phyloP scores from a whole-genome alignment of 2,329 filamentous ascomycete genomes.

The Arthroderma sp. region DNA sequence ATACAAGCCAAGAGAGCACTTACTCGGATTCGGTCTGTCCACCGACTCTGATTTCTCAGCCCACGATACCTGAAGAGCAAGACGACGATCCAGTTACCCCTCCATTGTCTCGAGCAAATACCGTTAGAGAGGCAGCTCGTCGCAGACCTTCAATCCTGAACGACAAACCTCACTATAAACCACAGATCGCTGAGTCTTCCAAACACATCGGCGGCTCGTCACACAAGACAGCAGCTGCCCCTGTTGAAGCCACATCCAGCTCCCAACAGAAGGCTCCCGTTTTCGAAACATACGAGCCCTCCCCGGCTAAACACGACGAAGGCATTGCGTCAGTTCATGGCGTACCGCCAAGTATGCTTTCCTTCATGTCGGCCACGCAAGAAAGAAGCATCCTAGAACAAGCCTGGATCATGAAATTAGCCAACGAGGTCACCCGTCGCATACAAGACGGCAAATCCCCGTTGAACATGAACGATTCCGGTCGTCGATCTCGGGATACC shows the following conservation, averaged over 20 bases:
- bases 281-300: background rate
- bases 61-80: slow-evolving; percentile 47
- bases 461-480: slow-evolving; percentile 19
- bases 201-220: background rate
- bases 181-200: background rate
- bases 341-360: background rate
- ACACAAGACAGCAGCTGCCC: background rate
- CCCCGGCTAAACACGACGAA: background rate
- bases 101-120: slow-evolving; percentile 32
- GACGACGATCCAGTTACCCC: slow-evolving; percentile 43
- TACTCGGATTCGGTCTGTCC: slow-evolving; percentile 29
- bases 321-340: background rate
- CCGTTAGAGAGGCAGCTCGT: slow-evolving; percentile 2
- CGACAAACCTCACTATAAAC: slow-evolving; percentile 1
- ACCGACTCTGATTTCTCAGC: slow-evolving; percentile 38
- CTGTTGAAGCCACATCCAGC: background rate
- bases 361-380: slow-evolving; percentile 7
- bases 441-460: slow-evolving; percentile 70
- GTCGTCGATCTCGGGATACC: slow-evolving; percentile 23
- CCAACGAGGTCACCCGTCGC: slow-evolving; percentile 70
- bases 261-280: background rate
- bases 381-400: slow-evolving; percentile 32
- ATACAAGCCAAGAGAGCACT: slow-evolving; percentile 30
- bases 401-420: slow-evolving; percentile 53
- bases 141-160: slow-evolving; percentile 2